Evolutionary conservation across 768 basidiomycete genomes (phyloP).

Genomic region (Kwoniella sp.): DNA sequence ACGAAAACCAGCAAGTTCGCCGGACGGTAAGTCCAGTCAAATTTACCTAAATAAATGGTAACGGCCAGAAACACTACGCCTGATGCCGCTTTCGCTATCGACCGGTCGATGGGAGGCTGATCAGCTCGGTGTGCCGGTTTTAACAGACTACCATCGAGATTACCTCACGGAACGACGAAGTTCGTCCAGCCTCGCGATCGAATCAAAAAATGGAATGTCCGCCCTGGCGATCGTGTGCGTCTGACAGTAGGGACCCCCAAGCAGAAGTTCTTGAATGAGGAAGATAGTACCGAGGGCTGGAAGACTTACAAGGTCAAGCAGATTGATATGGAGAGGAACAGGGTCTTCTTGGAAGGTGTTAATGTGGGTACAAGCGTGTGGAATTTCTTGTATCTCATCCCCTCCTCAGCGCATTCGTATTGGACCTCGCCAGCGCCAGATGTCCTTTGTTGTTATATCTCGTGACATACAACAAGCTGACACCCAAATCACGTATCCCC

Average conservation of each 20-base stretch:
- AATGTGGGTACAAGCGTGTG: conserved; percentile 34
- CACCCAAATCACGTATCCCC: background rate
- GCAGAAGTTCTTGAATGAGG: conserved; percentile 48
- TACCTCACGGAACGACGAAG: conserved; percentile 35
- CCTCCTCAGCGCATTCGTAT: background rate
- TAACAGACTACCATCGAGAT: conserved; percentile 31
- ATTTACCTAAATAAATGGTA: no score
- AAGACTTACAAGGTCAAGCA: conserved; percentile 49
- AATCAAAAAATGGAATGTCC: conserved; percentile 51
- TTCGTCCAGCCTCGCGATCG: conserved; percentile 45
- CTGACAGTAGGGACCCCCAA: conserved; percentile 44
- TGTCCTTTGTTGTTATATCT: background rate
- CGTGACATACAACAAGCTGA: background rate
- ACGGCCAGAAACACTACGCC: background rate
- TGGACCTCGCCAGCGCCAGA: no score
- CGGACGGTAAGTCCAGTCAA: conserved; percentile 5
- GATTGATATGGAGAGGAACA: conserved; percentile 50
- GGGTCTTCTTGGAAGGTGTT: conserved; percentile 42
- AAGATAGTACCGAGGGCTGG: conserved; percentile 39
- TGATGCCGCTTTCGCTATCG: background rate
- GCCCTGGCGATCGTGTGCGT: conserved; percentile 52
- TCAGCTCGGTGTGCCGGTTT: background rate
- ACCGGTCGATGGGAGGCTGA: no score
- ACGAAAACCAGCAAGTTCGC: conserved; percentile 25
- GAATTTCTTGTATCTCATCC: no score